These are phyloP conservation scores for Daucus carota DNA, from an alignment of 129 eudicot genomes.

Conservation along the genomic window DNA sequence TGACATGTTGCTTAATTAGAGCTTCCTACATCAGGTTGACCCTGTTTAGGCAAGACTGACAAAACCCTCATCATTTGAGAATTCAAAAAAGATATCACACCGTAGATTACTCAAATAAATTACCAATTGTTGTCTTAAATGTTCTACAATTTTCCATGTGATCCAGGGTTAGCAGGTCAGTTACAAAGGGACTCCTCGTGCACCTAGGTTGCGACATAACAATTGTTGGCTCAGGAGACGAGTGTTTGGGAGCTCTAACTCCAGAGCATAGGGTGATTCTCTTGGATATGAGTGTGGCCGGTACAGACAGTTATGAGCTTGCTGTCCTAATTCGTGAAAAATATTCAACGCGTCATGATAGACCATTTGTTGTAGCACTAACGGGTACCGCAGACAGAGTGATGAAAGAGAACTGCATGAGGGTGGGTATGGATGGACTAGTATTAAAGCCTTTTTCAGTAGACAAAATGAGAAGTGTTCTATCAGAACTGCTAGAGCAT, in stretches of 20 bases:
- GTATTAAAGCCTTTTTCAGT: slow-evolving; percentile 66
- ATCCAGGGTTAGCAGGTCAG: slow-evolving; percentile 70
- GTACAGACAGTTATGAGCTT: slow-evolving; percentile 47
- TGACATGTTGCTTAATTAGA: not conserved
- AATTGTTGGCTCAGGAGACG: slow-evolving; percentile 59
- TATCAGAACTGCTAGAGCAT: slow-evolving; percentile 62
- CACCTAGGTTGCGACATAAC: slow-evolving; percentile 86
- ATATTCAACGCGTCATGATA: slow-evolving; percentile 46
- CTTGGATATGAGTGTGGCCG: slow-evolving; percentile 48
- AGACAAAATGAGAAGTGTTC: slow-evolving; percentile 75
- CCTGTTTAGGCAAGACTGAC: not conserved
- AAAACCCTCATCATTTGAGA: not conserved
- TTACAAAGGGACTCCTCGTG: slow-evolving; percentile 66
- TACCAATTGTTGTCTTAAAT: not conserved
- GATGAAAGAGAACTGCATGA: slow-evolving; percentile 51
- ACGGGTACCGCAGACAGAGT: slow-evolving; percentile 50
- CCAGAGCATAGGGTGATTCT: slow-evolving; percentile 68
- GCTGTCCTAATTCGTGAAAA: slow-evolving; percentile 54
- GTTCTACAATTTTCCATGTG: not conserved
- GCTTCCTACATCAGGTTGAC: not conserved
- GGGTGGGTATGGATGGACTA: slow-evolving; percentile 79
- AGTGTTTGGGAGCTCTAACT: slow-evolving; percentile 52
- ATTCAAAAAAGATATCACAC: not conserved
- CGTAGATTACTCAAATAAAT: not conserved
- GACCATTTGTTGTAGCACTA: slow-evolving; percentile 61